Conservation (phyloP, 768 basidiomycete genomes). For the Pulveroboletus sp. region DNA sequence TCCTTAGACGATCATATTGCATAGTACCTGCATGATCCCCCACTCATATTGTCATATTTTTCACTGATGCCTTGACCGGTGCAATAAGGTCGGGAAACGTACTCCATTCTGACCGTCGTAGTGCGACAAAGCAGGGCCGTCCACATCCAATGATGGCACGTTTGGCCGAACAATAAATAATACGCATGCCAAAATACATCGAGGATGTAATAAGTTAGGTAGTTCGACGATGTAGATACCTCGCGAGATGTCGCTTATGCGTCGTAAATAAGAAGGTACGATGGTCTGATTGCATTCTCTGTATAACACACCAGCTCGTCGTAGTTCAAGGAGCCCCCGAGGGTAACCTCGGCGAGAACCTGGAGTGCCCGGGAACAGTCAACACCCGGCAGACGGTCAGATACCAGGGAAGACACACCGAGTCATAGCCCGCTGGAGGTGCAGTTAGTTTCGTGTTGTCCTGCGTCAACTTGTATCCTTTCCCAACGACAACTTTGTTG, state of each 20-base stretch:
- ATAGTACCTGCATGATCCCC: conserved; percentile 23
- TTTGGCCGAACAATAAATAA: conserved; percentile 7
- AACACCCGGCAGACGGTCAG: neutral
- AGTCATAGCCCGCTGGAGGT: conserved; percentile 62
- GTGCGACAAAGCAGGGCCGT: no score
- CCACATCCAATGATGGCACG: no score
- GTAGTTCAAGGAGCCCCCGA: conserved; percentile 61
- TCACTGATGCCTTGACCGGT: neutral
- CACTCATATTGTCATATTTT: conserved; percentile 26
- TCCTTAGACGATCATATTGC: conserved; percentile 33
- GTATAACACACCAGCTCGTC: conserved; percentile 68
- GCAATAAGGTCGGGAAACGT: neutral
- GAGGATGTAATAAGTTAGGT: conserved; percentile 2
- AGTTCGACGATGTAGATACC: neutral
- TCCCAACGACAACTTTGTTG: conserved; percentile 71
- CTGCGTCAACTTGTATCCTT: conserved; percentile 59
- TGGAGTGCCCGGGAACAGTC: conserved; percentile 19
- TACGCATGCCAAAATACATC: neutral
- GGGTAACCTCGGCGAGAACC: conserved; percentile 57
- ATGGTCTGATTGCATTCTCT: conserved; percentile 68
- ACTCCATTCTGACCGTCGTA: neutral
- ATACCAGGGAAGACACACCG: conserved; percentile 38
- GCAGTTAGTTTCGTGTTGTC: conserved; percentile 51
- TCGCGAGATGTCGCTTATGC: conserved; percentile 19
- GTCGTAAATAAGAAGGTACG: conserved; percentile 68